Conservation (phyloP, 2,329 filamentous ascomycete genomes). For the Aureobasidium leucospermi region DNA sequence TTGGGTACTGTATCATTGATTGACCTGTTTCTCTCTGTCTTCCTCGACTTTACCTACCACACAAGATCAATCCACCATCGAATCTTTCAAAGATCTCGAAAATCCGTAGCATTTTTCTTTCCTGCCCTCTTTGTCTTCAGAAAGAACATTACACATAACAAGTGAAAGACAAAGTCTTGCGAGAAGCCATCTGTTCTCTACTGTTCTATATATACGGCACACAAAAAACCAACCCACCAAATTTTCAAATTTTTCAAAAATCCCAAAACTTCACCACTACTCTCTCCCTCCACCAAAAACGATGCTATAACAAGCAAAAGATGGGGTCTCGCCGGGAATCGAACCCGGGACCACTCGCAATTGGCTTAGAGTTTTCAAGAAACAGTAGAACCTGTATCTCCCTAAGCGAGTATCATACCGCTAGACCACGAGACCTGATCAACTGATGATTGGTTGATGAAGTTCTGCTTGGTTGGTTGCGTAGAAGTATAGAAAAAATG, state of each 20-base stretch:
- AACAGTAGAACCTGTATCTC: background rate
- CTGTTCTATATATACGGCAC: too few relatives aligned
- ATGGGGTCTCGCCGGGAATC: slow-evolving; percentile 7
- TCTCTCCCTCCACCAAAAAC: background rate
- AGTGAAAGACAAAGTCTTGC: too few relatives aligned
- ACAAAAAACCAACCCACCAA: background rate
- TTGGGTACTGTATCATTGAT: too few relatives aligned
- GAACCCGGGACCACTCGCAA: slow-evolving; percentile 17
- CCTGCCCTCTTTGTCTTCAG: too few relatives aligned
- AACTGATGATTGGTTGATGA: background rate
- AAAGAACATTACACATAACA: too few relatives aligned
- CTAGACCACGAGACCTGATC: slow-evolving; percentile 6
- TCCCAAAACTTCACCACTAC: background rate
- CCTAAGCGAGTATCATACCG: slow-evolving; percentile 13
- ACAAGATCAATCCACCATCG: too few relatives aligned
- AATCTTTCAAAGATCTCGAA: too few relatives aligned
- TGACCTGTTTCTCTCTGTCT: too few relatives aligned
- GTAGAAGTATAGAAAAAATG: too few relatives aligned
- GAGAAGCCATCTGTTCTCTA: too few relatives aligned
- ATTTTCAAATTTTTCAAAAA: background rate
- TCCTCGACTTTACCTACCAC: too few relatives aligned
- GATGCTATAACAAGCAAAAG: background rate
- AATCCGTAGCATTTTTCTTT: too few relatives aligned
- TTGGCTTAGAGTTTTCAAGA: slow-evolving; percentile 4
- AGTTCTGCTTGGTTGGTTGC: background rate